Base-by-base conservation (phyloP, 1,284 basidiomycete genomes). In the Irpex lacteus region DNA sequence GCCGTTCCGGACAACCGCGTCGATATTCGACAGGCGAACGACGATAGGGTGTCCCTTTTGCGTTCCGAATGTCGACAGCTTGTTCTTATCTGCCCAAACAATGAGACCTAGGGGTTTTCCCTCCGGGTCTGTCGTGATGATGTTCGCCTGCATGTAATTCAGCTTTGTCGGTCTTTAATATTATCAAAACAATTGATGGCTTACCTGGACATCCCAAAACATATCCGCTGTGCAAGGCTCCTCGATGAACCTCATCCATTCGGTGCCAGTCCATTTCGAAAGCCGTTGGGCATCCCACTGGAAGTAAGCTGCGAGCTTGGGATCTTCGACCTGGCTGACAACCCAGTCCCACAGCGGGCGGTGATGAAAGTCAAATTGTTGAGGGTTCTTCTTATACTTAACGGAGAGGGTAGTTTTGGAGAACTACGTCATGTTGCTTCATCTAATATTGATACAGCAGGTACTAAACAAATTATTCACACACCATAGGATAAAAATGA, bases 51-150 rank as follows among this genome's bases (percentile, higher is more conserved):
- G 81, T 0, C 74, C 81, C 57, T 78, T 79, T 3, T 63, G 71
- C 0, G 74, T 80, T 0, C 79, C 78, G 69, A 82, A 82, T 2
- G 74, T 75, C 0, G 79, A 82, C 0, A 83, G 67, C 21, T 76
- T 74, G 1, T 77, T 76, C 61, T 82, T 83, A 63, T 83, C 78
- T 6, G 80, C 78, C 74, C 81, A 84, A 0, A 84, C 19, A 13
- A 75, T 70, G 53, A 72, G 70, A 0, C 63, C 69, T 0, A 77
- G 49, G 0, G 71, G 70, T 47, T 73, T 73, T 37, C 60, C 69
- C 26, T 66, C 70, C 13, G 36, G n/a, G 32, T 70, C 71, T 5
- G 74, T 50, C 15, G 32, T 37, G 1, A 55, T 63, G 72, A 59
- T 11, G 64, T 11, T 13, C 47, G 19, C n/a, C 15, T 36, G 38